Conservation (phyloP, 1,284 basidiomycete genomes). For the Malassezia psittaci region DNA sequence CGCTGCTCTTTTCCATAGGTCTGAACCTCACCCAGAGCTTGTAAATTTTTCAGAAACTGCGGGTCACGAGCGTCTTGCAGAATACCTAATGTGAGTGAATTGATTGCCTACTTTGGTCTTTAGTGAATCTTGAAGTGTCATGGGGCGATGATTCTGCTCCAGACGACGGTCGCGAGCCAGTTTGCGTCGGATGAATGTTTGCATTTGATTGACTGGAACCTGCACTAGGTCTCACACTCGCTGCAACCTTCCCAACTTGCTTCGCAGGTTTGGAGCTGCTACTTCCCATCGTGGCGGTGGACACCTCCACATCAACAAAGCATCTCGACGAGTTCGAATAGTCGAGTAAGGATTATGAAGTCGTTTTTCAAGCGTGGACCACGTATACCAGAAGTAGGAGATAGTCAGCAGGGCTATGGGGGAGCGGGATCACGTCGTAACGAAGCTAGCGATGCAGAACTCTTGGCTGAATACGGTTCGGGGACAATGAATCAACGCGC, state of each 20-base stretch:
- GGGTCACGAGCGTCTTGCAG: slow-evolving; percentile 12
- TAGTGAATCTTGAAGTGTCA: slow-evolving; percentile 6
- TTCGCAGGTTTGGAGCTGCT: slow-evolving; percentile 14
- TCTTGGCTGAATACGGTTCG: slow-evolving; percentile 42
- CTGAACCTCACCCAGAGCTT: slow-evolving; percentile 4
- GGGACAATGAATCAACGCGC: slow-evolving; percentile 10
- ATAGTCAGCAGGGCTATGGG: neutral
- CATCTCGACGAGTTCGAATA: neutral
- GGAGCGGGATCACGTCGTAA: neutral
- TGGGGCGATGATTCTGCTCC: neutral
- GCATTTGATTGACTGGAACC: no score
- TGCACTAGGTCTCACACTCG: no score
- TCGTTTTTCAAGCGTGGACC: slow-evolving; percentile 12
- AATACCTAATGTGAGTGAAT: slow-evolving; percentile 4
- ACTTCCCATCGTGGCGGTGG: slow-evolving; percentile 12
- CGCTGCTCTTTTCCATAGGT: neutral
- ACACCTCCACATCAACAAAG: neutral
- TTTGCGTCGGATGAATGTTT: no score
- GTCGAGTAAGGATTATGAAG: slow-evolving; percentile 5
- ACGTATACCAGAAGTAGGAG: slow-evolving; percentile 7
- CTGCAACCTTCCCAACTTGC: neutral
- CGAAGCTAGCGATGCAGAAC: slow-evolving; percentile 23
- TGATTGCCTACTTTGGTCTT: slow-evolving; percentile 8
- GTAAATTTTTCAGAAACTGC: slow-evolving; percentile 11
- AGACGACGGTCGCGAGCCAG: no score